phyloP scores from a whole-genome alignment of 495 filamentous ascomycete genomes.

The Talaromyces ruber region DNA sequence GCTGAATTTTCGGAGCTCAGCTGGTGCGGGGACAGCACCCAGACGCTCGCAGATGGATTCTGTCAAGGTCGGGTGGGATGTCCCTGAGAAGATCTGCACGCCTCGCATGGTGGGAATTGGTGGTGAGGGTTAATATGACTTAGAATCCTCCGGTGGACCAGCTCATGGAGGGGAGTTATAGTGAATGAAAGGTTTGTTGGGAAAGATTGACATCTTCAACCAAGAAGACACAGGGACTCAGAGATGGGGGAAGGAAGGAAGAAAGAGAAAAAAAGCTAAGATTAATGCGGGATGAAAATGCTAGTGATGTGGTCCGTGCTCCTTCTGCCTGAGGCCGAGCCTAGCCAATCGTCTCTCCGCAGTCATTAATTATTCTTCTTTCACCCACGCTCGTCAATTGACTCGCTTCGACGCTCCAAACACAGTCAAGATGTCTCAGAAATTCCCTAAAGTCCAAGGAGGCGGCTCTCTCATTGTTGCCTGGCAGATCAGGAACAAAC shows the following conservation, averaged over 20 bases:
- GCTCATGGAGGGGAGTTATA: conserved; percentile 1
- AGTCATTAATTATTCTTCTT: not conserved
- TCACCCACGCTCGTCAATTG: not conserved
- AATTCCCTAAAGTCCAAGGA: conserved; percentile 74
- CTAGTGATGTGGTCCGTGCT: not conserved
- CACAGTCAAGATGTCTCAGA: conserved; percentile 34
- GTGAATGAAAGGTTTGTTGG: not conserved
- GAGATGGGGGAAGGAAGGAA: not conserved
- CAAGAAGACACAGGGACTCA: not conserved
- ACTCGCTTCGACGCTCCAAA: not conserved
- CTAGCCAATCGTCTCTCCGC: not conserved
- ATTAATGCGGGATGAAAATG: conserved; percentile 4
- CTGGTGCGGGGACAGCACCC: conserved; percentile 56
- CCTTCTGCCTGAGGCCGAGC: not conserved
- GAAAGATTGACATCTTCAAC: conserved; percentile 1
- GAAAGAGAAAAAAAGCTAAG: conserved; percentile 1
- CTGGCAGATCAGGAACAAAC: conserved; percentile 83
- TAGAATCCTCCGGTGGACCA: not conserved
- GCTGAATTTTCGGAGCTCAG: conserved; percentile 60
- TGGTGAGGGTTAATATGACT: not conserved
- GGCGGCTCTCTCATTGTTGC: conserved; percentile 90
- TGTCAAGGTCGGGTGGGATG: conserved; percentile 58
- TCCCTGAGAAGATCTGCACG: conserved; percentile 63
- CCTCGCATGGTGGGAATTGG: conserved; percentile 45
- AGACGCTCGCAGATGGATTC: conserved; percentile 66